Evolutionary conservation across 2,329 filamentous ascomycete genomes (phyloP).

Genomic region (Scedosporium dehoogii): DNA sequence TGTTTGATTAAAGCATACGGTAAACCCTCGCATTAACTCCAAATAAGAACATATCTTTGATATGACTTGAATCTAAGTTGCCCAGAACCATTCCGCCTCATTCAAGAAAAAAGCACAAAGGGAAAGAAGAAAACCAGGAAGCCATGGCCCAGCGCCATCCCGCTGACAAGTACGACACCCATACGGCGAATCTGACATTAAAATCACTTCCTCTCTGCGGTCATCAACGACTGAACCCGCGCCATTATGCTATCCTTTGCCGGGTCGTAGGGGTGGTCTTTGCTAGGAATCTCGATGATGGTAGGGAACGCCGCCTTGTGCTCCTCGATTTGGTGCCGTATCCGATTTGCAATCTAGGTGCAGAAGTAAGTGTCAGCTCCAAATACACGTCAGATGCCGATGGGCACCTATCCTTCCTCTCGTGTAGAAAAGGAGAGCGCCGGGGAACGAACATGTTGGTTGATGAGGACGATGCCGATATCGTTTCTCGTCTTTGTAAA

Average conservation of each 20-base stretch:
- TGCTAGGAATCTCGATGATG: constrained; percentile 92
- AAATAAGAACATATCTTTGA: not conserved
- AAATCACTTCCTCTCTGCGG: not conserved
- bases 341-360: constrained; percentile 77
- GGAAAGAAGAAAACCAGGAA: not conserved
- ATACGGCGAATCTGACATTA: not conserved
- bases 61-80: not conserved
- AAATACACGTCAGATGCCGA: not conserved
- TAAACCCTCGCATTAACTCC: constrained; percentile 1
- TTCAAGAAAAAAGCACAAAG: not conserved
- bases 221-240: constrained; percentile 4
- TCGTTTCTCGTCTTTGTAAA: constrained; percentile 90
- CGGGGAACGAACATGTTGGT: constrained; percentile 71
- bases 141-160: not conserved
- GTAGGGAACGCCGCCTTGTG: constrained; percentile 96
- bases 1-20: not conserved
- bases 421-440: not conserved
- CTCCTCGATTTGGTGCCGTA: constrained; percentile 80
- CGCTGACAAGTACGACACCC: too few species aligned
- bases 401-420: not conserved
- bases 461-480: constrained; percentile 93
- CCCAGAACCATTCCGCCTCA: not conserved
- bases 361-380: not conserved
- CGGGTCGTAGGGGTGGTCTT: constrained; percentile 97
- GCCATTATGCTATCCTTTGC: constrained; percentile 84